A percentile compares a stretch with the other conserved stretches of the same genome.
Evolutionary conservation across 305 asterid genomes (phyloP).

Genomic region (Lippia alba): DNA sequence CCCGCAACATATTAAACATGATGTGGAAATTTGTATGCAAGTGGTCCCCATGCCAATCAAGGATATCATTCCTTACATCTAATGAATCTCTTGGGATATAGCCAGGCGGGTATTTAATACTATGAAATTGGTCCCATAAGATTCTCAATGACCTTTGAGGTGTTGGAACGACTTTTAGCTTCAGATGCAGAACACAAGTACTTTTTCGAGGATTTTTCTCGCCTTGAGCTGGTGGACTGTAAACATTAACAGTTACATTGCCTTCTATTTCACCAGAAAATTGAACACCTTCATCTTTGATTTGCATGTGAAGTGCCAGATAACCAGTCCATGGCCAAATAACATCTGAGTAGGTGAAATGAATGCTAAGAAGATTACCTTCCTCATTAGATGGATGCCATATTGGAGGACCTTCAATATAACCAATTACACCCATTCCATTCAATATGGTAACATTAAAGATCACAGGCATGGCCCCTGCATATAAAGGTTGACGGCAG

Average conservation of each 20-base stretch:
- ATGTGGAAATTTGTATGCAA: constrained; percentile 95
- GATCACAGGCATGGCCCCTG: constrained; percentile 98
- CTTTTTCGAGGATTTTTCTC: constrained; percentile 65
- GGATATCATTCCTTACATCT: constrained; percentile 95
- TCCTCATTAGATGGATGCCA: constrained; percentile 88
- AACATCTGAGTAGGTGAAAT: constrained; percentile 84
- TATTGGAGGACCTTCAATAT: constrained; percentile 78
- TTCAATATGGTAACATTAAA: constrained; percentile 91
- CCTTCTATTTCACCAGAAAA: constrained; percentile 96
- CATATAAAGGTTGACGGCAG: constrained; percentile 95
- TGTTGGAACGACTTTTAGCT: constrained; percentile 81
- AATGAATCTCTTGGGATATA: constrained; percentile 95
- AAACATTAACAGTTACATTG: constrained; percentile 70
- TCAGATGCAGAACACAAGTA: constrained; percentile 75
- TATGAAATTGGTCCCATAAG: constrained; percentile 98
- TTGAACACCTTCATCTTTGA: constrained; percentile 88
- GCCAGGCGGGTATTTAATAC: constrained; percentile 96
- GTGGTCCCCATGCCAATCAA: constrained; percentile 99
- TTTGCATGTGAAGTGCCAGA: constrained; percentile 93
- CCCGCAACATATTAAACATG: constrained; percentile 92
- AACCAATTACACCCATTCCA: constrained; percentile 94
- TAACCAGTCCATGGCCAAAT: constrained; percentile 99
- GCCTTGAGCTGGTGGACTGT: constrained; percentile 82
- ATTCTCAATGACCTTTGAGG: constrained; percentile 83
- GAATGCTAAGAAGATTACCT: constrained; percentile 90